A percentile compares a stretch with the other conserved stretches of the same genome.
Conservation (phyloP, 257 asterid species). For the Oldenlandia corymbosa region DNA sequence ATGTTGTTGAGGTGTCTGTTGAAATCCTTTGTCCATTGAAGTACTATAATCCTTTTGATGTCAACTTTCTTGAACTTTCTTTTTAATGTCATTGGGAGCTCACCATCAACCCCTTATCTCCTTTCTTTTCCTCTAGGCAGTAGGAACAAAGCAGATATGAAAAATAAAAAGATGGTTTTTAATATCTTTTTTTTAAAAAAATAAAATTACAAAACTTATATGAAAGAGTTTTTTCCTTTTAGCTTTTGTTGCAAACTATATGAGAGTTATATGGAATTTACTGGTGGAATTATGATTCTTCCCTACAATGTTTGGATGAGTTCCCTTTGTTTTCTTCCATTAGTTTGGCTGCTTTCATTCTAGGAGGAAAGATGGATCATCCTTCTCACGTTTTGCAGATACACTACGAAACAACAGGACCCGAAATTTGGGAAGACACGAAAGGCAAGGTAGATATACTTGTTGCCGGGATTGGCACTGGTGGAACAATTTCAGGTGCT, state of each 20-base stretch:
- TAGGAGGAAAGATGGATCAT: background rate
- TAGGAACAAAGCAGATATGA: background rate
- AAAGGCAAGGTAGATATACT: constrained; percentile 89
- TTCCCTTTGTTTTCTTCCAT: background rate
- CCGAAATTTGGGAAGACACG: constrained; percentile 99
- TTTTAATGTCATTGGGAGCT: background rate
- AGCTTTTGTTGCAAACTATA: too few relatives aligned
- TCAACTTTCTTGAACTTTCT: background rate
- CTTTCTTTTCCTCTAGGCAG: background rate
- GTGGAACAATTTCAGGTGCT: constrained; percentile 91
- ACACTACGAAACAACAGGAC: constrained; percentile 98
- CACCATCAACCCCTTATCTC: background rate
- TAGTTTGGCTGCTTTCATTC: background rate
- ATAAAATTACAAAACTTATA: too few relatives aligned
- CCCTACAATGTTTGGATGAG: too few relatives aligned
- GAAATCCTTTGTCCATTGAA: background rate
- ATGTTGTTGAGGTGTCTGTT: background rate
- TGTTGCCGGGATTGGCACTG: constrained; percentile 98
- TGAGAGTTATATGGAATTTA: too few relatives aligned
- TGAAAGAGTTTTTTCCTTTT: too few relatives aligned
- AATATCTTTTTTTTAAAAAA: too few relatives aligned
- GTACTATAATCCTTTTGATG: background rate
- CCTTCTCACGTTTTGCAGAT: constrained; percentile 38
- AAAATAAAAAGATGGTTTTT: background rate
- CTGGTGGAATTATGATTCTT: too few relatives aligned